Percentiles rank a stretch among this genome's conserved stretches.
Conservation (phyloP, 2,329 filamentous ascomycete species). For the Raffaelea albimanens region DNA sequence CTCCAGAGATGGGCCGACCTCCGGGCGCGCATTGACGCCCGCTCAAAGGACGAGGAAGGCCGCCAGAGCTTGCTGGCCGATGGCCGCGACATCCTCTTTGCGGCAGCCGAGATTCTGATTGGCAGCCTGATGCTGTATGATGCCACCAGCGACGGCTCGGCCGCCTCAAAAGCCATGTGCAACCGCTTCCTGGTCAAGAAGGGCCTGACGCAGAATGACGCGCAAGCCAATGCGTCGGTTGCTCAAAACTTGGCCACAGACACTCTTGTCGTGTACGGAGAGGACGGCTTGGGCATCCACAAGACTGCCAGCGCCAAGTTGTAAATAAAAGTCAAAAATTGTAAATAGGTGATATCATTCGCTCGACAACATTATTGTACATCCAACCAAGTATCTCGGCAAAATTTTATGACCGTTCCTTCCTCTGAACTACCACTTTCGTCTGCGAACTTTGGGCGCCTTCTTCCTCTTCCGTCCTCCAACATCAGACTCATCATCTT, state of each 20-base stretch:
- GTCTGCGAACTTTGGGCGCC: background rate
- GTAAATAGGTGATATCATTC: too few species aligned
- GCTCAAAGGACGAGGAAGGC: slow-evolving; percentile 20
- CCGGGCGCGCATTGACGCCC: slow-evolving; percentile 24
- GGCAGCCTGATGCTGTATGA: slow-evolving; percentile 33
- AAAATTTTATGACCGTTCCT: background rate
- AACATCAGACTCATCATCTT: background rate
- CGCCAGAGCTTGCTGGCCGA: slow-evolving; percentile 33
- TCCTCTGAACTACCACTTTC: background rate
- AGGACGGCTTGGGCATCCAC: background rate
- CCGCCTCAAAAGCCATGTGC: slow-evolving; percentile 28
- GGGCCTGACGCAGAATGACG: slow-evolving; percentile 16
- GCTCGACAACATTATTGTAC: too few species aligned
- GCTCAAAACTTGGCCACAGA: slow-evolving; percentile 22
- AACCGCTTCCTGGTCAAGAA: slow-evolving; percentile 26
- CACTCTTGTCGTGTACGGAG: slow-evolving; percentile 26
- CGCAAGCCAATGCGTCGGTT: slow-evolving; percentile 7
- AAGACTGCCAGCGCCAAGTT: background rate
- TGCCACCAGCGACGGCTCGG: slow-evolving; percentile 24
- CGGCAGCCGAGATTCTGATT: slow-evolving; percentile 32
- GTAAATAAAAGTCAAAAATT: too few species aligned
- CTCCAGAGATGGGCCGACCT: slow-evolving; percentile 29
- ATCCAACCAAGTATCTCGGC: too few species aligned
- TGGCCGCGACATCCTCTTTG: slow-evolving; percentile 34
- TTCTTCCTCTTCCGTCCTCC: background rate